phyloP scores from a whole-genome alignment of 2,329 filamentous ascomycete genomes.

The Cordyceps cateniannulata region DNA sequence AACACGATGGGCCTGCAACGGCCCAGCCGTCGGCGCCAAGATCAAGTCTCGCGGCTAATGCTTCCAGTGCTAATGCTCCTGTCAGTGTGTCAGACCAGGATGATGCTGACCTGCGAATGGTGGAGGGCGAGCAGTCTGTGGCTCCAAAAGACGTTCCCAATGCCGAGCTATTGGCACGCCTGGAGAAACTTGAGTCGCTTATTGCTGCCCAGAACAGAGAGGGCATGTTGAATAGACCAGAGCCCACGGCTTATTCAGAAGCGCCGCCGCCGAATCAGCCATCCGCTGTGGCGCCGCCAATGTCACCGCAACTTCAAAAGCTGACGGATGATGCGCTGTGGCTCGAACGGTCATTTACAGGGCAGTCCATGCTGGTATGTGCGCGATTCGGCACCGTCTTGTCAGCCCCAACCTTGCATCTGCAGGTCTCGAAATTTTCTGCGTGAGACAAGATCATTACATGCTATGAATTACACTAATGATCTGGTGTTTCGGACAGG shows the following conservation, averaged over 20 bases:
- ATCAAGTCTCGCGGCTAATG: conserved; percentile 1
- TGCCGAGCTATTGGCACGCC: conserved; percentile 19
- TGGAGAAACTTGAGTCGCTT: conserved; percentile 23
- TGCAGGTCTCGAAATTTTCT: background rate
- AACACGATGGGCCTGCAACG: conserved; percentile 9
- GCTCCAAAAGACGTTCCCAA: conserved; percentile 16
- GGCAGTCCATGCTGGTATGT: conserved; percentile 25
- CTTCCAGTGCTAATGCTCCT: background rate
- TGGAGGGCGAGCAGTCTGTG: background rate
- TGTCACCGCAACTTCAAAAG: conserved; percentile 27
- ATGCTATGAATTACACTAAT: background rate
- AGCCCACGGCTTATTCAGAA: conserved; percentile 6
- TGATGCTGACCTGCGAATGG: background rate
- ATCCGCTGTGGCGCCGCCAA: conserved; percentile 10
- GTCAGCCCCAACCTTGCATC: background rate
- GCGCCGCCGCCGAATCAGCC: conserved; percentile 8
- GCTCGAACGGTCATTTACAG: conserved; percentile 26
- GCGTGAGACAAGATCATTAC: background rate
- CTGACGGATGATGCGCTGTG: conserved; percentile 28
- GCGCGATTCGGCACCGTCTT: background rate
- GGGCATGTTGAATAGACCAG: background rate
- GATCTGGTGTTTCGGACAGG: conserved; percentile 16
- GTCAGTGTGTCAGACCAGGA: background rate
- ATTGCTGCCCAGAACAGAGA: conserved; percentile 17
- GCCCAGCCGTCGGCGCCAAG: conserved; percentile 3